Percentiles rank a stretch among this genome's conserved stretches.
phyloP scores from a whole-genome alignment of 192 early-diverging fungal species.

The Backusella australiensis region DNA sequence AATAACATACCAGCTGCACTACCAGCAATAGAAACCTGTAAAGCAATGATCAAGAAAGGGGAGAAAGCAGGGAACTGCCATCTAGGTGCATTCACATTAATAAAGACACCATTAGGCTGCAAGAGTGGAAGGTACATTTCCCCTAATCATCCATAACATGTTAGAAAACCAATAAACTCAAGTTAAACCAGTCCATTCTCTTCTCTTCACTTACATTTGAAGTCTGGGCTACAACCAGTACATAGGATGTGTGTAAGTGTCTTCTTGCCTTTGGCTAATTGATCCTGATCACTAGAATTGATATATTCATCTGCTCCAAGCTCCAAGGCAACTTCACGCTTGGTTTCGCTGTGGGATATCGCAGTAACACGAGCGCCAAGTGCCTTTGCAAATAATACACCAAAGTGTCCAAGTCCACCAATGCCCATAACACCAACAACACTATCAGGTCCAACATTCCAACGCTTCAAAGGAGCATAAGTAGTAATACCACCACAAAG shows the following conservation, averaged over 20 bases:
- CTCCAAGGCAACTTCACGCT: constrained; percentile 52
- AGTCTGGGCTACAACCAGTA: background rate
- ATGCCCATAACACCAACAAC: constrained; percentile 2
- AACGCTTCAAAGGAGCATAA: constrained; percentile 43
- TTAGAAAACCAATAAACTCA: too few species aligned
- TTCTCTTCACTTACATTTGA: background rate
- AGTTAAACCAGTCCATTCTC: too few species aligned
- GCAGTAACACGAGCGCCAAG: constrained; percentile 50
- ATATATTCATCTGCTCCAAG: constrained; percentile 51
- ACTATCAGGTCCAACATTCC: constrained; percentile 35
- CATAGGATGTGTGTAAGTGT: constrained; percentile 30
- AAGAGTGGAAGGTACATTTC: background rate
- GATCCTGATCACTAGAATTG: constrained; percentile 11
- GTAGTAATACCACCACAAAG: constrained; percentile 74
- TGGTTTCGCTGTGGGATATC: constrained; percentile 51
- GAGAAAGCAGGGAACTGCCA: background rate
- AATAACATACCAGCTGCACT: constrained; percentile 57
- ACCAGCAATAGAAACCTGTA: constrained; percentile 52
- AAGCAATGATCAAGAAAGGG: constrained; percentile 46
- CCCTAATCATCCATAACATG: background rate
- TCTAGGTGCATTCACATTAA: background rate
- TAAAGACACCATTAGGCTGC: constrained; percentile 6
- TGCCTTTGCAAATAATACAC: constrained; percentile 46
- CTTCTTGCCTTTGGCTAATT: background rate
- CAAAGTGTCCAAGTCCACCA: constrained; percentile 57